A percentile compares a stretch with the other conserved stretches of the same genome.
Evolutionary conservation across 805 yeast species (phyloP).

Genomic region (Saccharomyces mikatae): DNA sequence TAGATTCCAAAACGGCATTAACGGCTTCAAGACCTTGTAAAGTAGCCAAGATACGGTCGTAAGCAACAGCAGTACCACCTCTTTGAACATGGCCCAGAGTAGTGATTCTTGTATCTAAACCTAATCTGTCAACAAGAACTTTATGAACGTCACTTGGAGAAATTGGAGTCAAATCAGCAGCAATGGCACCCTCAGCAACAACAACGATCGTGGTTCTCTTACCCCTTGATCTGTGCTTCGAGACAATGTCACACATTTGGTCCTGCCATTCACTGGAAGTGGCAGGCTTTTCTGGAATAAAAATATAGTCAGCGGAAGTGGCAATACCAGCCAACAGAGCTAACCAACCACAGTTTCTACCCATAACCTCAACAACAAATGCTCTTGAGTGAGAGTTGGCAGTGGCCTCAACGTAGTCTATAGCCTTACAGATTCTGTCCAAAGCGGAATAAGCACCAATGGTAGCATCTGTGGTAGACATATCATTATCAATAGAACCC

Average conservation of each 20-base stretch:
- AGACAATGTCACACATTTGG: conserved; percentile 54
- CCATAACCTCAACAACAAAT: conserved; percentile 81
- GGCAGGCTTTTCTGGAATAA: conserved; percentile 76
- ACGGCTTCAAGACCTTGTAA: conserved; percentile 80
- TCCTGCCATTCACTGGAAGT: conserved; percentile 55
- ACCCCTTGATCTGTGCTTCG: conserved; percentile 61
- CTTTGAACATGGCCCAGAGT: conserved; percentile 76
- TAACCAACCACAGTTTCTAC: conserved; percentile 85
- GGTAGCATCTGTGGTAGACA: conserved; percentile 78
- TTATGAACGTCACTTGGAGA: conserved; percentile 57
- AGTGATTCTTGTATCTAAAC: conserved; percentile 70
- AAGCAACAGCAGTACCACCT: conserved; percentile 77
- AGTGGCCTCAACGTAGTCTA: conserved; percentile 78
- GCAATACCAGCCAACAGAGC: conserved; percentile 76
- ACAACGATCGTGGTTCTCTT: conserved; percentile 71
- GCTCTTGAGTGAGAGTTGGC: conserved; percentile 80
- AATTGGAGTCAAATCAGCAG: conserved; percentile 58
- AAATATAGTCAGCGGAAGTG: conserved; percentile 71
- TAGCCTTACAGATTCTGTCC: conserved; percentile 60
- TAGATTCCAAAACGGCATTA: conserved; percentile 57
- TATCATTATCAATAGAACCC: conserved; percentile 79
- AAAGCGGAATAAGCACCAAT: conserved; percentile 76
- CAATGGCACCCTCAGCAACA: conserved; percentile 81
- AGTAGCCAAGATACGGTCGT: conserved; percentile 64
- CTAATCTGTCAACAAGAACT: conserved; percentile 55